A percentile compares a stretch with the other conserved stretches of the same genome.
Evolutionary conservation across 352 stramenopile genomes (phyloP).

Genomic region (Achlya hypogyna): DNA sequence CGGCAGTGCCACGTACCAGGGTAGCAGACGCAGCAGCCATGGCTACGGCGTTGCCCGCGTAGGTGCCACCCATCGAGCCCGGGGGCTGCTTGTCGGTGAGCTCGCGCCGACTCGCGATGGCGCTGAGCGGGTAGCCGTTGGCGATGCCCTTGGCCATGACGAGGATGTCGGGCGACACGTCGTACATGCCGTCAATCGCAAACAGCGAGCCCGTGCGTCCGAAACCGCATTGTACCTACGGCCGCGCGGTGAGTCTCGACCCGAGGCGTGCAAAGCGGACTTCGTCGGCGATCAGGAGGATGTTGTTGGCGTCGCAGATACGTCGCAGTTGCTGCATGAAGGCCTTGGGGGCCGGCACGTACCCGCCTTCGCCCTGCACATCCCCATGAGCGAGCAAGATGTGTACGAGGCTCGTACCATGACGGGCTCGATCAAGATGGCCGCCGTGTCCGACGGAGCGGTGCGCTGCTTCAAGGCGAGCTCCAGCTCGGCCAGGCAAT

Average conservation of each 20-base stretch:
- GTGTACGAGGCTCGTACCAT: slow-evolving; percentile 42
- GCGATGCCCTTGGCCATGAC: slow-evolving; percentile 92
- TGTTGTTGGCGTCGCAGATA: slow-evolving; percentile 88
- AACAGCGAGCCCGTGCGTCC: slow-evolving; percentile 83
- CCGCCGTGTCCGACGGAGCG: slow-evolving; percentile 74
- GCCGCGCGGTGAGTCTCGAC: slow-evolving; percentile 23
- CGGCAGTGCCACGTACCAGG: no score
- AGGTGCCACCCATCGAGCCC: slow-evolving; percentile 89
- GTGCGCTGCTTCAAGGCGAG: slow-evolving; percentile 88
- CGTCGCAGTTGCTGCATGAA: slow-evolving; percentile 88
- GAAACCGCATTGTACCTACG: slow-evolving; percentile 87
- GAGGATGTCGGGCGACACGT: slow-evolving; percentile 86
- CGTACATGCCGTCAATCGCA: slow-evolving; percentile 74
- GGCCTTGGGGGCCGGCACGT: slow-evolving; percentile 82
- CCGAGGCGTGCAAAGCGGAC: slow-evolving; percentile 6
- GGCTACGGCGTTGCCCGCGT: slow-evolving; percentile 86
- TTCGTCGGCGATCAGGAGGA: slow-evolving; percentile 91
- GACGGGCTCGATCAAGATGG: slow-evolving; percentile 88
- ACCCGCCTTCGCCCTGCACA: slow-evolving; percentile 86
- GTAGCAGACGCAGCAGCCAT: slow-evolving; percentile 87
- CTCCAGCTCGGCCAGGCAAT: slow-evolving; percentile 77
- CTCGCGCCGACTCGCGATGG: slow-evolving; percentile 80
- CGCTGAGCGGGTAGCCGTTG: slow-evolving; percentile 86
- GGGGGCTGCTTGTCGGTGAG: slow-evolving; percentile 67
- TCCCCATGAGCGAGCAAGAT: not conserved